Conservation (phyloP, 163 green algal genomes). For the Scenedesmus sp. region DNA sequence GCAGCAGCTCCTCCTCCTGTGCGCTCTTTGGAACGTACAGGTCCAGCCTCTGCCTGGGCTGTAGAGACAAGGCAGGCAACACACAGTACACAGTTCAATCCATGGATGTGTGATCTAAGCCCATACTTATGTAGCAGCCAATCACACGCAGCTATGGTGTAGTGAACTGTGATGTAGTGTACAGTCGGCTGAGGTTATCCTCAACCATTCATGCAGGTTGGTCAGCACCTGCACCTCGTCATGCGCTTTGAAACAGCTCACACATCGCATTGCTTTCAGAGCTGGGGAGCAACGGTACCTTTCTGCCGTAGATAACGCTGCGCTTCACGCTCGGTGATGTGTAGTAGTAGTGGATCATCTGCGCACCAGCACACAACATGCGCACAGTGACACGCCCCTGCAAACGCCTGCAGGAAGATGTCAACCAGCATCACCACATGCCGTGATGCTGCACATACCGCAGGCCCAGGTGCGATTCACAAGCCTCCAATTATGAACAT, state of each 20-base stretch:
- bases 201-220: no score
- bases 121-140: no score
- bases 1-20: slow-evolving; percentile 35
- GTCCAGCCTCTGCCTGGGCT: slow-evolving; percentile 90
- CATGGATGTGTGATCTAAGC: neutral
- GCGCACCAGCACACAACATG: slow-evolving; percentile 25
- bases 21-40: slow-evolving; percentile 80
- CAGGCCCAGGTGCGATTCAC: neutral
- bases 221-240: no score
- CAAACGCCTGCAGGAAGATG: neutral
- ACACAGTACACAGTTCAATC: neutral
- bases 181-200: no score
- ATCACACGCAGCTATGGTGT: no score
- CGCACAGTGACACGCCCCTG: neutral
- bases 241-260: neutral
- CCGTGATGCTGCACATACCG: neutral
- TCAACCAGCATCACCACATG: neutral
- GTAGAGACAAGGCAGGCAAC: slow-evolving; percentile 10
- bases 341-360: slow-evolving; percentile 92
- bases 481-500: neutral
- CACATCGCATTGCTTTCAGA: neutral
- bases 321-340: slow-evolving; percentile 76
- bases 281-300: slow-evolving; percentile 56
- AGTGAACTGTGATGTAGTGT: no score
- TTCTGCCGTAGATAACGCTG: slow-evolving; percentile 83